Evolutionary conservation across 1,284 basidiomycete species (phyloP), one percentile per base, ranked within the genome.

Genomic region (Dichomitus squalens): DNA sequence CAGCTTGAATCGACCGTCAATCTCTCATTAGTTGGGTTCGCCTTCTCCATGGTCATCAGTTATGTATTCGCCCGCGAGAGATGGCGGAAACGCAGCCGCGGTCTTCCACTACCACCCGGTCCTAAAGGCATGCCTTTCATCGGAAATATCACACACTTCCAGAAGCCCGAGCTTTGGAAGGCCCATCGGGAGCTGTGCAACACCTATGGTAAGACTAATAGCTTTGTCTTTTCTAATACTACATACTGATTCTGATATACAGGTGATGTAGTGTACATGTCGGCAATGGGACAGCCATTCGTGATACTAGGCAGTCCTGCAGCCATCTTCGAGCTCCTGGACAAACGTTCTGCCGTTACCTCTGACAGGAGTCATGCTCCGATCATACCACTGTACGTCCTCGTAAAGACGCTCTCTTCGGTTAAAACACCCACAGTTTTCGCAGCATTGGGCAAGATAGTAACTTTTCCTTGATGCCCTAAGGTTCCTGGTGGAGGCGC

Each of bases 371-470:
- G 38, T 25, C 39, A 49, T 14, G 27, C 41, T 18, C 43, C 49
- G 18, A 16, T 57, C n/a, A 33, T 44, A 34, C 35, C 35, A 6
- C 35, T 57, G 55, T 57, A 21, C 5, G 44, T 57, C 12, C 35
- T 7, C 11, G 14, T 14, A 7, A 27, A 31, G 21, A 25, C 0
- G 41, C 16, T 2, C 25, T 18, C 31, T 12, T 6, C 12, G 31
- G 31, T 12, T 33, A 33, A 33, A 33, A 12, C 16, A 9, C 41
- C 18, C 20, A 52, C 16, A 11, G 16, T 16, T 27, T 29, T 21
- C 29, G 16, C 16, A 55, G 68, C n/a, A 51, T 64, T 36, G 66
- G 61, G 1, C 63, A 61, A 29, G 49, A 51, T 3, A 65, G 61
- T 44, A 61, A 59, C 40, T 47, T 59, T n/a, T 49, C 60, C 1